Evolutionary conservation across 2,329 filamentous ascomycete genomes (phyloP).

Genomic region (Penicillium polonicum): DNA sequence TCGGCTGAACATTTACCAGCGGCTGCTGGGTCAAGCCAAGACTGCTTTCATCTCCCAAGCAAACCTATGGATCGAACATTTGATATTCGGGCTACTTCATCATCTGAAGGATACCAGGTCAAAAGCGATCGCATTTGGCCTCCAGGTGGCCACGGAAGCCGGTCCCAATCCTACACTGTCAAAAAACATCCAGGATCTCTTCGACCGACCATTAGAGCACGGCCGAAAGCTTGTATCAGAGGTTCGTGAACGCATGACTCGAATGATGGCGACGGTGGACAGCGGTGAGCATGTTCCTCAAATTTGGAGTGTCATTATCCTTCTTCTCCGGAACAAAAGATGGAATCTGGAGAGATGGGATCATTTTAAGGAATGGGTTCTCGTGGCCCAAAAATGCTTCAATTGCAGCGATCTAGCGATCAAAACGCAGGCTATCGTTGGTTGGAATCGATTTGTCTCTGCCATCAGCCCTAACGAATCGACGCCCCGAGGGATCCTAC

Average conservation of each 20-base stretch:
- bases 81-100: slow-evolving; percentile 80
- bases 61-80: slow-evolving; percentile 75
- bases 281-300: slow-evolving; percentile 70
- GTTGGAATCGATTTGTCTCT: slow-evolving; percentile 83
- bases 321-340: slow-evolving; percentile 67
- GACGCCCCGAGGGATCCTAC: slow-evolving; percentile 56
- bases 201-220: slow-evolving; percentile 52
- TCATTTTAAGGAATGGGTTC: slow-evolving; percentile 71
- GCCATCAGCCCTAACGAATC: slow-evolving; percentile 64
- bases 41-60: slow-evolving; percentile 67
- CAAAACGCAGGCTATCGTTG: slow-evolving; percentile 73
- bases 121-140: slow-evolving; percentile 71
- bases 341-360: slow-evolving; percentile 65
- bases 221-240: slow-evolving; percentile 66
- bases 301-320: slow-evolving; percentile 81
- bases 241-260: slow-evolving; percentile 64
- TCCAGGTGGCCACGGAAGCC: slow-evolving; percentile 66
- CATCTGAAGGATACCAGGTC: slow-evolving; percentile 71
- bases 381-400: slow-evolving; percentile 77
- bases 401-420: slow-evolving; percentile 71
- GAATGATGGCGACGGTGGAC: slow-evolving; percentile 63
- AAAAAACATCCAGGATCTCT: slow-evolving; percentile 58
- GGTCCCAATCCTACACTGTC: slow-evolving; percentile 68
- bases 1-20: slow-evolving; percentile 75
- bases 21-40: slow-evolving; percentile 70